Evolutionary conservation across 805 yeast species (phyloP).

Genomic region (Blastobotrys parvus): DNA sequence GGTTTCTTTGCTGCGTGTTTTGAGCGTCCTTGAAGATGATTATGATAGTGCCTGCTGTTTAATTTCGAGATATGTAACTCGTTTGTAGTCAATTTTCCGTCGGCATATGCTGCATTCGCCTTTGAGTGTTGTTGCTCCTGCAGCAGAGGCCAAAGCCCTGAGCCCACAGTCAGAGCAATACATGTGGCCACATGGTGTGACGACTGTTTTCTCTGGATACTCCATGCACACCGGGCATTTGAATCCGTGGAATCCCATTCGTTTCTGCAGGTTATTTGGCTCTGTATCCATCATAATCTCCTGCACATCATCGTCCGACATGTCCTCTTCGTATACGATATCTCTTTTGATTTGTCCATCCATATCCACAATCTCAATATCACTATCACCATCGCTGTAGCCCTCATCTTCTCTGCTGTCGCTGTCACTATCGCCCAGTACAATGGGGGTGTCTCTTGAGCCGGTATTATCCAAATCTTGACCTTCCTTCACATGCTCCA

Average conservation of each 20-base stretch:
- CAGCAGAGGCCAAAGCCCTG: slow-evolving; percentile 24
- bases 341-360: background rate
- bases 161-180: slow-evolving; percentile 30
- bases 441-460: background rate
- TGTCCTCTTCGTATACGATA: slow-evolving; percentile 5
- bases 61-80: slow-evolving; percentile 22
- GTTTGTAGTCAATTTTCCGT: slow-evolving; percentile 21
- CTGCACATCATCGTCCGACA: slow-evolving; percentile 1
- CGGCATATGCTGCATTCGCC: slow-evolving; percentile 33
- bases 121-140: slow-evolving; percentile 16
- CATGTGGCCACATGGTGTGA: slow-evolving; percentile 32
- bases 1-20: slow-evolving; percentile 97
- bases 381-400: slow-evolving; percentile 8
- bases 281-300: slow-evolving; percentile 11
- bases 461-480: too few relatives aligned
- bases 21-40: slow-evolving; percentile 28
- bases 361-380: slow-evolving; percentile 4
- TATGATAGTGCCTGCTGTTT: slow-evolving; percentile 11
- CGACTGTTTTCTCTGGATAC: slow-evolving; percentile 23
- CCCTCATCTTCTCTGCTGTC: background rate
- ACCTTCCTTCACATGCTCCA: too few relatives aligned
- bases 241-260: slow-evolving; percentile 12
- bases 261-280: slow-evolving; percentile 7
- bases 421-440: background rate
- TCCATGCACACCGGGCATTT: slow-evolving; percentile 31